Conservation (phyloP, 305 asterid species). For the Fraxinus baroniana region DNA sequence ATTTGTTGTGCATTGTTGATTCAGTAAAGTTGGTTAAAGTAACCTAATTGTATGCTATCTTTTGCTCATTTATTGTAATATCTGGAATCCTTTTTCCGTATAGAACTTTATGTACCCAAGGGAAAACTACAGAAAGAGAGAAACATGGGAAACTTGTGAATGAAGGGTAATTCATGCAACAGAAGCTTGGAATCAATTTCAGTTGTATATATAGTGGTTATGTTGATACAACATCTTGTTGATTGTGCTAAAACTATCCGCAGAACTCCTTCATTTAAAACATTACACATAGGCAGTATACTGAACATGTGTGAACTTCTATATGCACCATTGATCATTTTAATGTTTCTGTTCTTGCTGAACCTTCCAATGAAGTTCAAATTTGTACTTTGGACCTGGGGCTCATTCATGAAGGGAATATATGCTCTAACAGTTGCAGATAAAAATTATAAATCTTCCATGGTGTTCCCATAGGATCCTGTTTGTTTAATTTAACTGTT, state of each 20-base stretch:
- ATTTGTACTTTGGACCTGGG: not conserved
- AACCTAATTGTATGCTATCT: not conserved
- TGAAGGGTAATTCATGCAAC: not conserved
- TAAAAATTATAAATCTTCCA: not conserved
- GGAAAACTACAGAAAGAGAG: not conserved
- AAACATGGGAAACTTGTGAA: not conserved
- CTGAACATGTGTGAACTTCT: not conserved
- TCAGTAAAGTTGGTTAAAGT: not conserved
- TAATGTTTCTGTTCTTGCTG: not conserved
- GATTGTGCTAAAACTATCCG: not conserved
- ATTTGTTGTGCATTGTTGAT: not conserved
- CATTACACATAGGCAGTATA: not conserved
- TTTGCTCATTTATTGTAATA: not conserved
- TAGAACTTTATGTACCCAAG: not conserved
- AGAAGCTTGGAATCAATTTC: not conserved
- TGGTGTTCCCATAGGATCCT: not conserved
- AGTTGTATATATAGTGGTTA: not conserved
- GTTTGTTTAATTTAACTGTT: not conserved
- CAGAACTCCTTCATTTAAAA: constrained; percentile 5
- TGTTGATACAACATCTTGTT: not conserved
- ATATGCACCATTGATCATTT: not conserved
- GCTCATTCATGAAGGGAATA: not conserved
- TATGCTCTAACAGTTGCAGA: not conserved
- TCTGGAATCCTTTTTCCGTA: not conserved
- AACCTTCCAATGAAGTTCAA: not conserved